Evolutionary conservation across 257 asterid species (phyloP).

Genomic region (Salvia miltiorrhiza): DNA sequence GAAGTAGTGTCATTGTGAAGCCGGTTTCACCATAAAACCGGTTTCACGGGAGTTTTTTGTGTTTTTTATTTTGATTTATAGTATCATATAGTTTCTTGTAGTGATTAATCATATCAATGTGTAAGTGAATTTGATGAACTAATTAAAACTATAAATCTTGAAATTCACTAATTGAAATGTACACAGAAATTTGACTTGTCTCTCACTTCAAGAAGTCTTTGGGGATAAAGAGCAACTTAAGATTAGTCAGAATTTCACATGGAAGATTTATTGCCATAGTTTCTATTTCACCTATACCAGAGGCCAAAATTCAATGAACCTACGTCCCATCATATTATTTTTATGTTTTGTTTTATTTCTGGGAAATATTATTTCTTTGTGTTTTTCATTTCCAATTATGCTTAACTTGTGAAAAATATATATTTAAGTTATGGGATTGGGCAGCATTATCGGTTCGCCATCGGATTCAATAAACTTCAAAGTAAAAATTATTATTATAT

Average conservation of each 20-base stretch:
- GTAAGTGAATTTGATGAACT: not conserved
- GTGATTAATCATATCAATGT: not conserved
- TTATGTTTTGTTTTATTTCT: not conserved
- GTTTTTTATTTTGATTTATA: no score
- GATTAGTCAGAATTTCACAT: conserved; percentile 21
- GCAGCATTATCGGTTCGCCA: not conserved
- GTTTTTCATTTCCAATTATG: not conserved
- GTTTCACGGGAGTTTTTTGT: no score
- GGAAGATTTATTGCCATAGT: conserved; percentile 15
- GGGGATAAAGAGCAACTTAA: not conserved
- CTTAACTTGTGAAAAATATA: no score
- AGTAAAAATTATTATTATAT: not conserved
- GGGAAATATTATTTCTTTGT: not conserved
- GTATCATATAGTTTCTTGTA: not conserved
- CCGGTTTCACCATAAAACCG: no score
- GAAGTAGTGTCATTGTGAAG: no score
- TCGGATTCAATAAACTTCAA: not conserved
- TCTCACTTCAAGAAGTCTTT: not conserved
- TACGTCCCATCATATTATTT: not conserved
- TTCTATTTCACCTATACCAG: conserved; percentile 5
- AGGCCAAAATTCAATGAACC: conserved; percentile 17
- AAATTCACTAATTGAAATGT: not conserved
- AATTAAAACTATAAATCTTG: not conserved
- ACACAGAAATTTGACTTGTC: not conserved
- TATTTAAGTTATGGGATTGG: no score